Evolutionary conservation across 768 basidiomycete genomes (phyloP).

Genomic region (Tylopilus subfusipes): DNA sequence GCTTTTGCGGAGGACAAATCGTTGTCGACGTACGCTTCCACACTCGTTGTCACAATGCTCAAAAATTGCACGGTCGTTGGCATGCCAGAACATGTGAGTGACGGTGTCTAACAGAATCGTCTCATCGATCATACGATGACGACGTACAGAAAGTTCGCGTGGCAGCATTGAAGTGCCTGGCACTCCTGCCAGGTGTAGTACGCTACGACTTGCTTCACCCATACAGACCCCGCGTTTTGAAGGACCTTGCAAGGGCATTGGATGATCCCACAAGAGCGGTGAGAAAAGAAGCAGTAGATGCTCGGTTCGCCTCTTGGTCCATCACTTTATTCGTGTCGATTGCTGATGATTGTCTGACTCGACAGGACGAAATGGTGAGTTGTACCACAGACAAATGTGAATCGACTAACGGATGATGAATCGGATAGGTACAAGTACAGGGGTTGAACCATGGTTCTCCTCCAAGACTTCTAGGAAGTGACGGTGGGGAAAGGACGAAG

Average conservation of each 20-base stretch:
- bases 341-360: constrained; percentile 3
- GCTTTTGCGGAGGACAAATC: constrained; percentile 48
- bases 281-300: constrained; percentile 85
- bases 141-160: constrained; percentile 64
- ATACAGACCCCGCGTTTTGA: constrained; percentile 67
- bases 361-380: constrained; percentile 30
- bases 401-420: background rate
- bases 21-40: constrained; percentile 66
- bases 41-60: constrained; percentile 69
- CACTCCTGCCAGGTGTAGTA: constrained; percentile 67
- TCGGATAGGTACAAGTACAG: constrained; percentile 28
- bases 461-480: background rate
- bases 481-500: background rate
- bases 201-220: constrained; percentile 84
- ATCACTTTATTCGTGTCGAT: background rate
- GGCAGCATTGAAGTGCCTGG: constrained; percentile 72
- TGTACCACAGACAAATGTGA: background rate
- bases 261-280: constrained; percentile 90
- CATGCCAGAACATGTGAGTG: constrained; percentile 54
- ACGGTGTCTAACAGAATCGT: background rate
- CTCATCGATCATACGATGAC: background rate
- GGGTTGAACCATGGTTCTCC: constrained; percentile 11
- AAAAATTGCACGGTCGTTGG: constrained; percentile 51
- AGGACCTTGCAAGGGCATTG: constrained; percentile 67
- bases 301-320: constrained; percentile 40